Base-by-base conservation (phyloP, 129 eudicot species). In the Centella asiatica region DNA sequence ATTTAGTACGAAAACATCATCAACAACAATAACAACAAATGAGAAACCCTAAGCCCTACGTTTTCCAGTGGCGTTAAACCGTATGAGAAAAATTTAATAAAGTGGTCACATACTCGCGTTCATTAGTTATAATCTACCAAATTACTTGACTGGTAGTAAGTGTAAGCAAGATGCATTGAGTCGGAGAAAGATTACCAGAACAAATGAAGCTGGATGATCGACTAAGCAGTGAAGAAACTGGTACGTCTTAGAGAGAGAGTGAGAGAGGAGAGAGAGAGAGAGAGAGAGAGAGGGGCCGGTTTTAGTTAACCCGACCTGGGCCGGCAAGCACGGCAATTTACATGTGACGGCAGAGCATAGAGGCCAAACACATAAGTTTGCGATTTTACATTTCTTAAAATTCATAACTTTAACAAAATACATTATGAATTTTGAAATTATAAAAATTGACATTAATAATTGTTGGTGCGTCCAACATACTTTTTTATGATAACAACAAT, bases 261-360 rank as follows among this genome's bases (percentile, higher is more conserved):
- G 28, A 18, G 7, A 54, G 22, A 25, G 40, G 9, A 1, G 62
- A 22, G 28, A 23, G 25, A 15, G 13, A 11, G 36, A 25, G 58
- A 20, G 23, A 22, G 25, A 22, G 4, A 2, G 22, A 28, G 44
- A 29, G 62, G 20, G 40, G 36, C 36, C 36, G 24, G 62, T 42
- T 42, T 42, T 37, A 37, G 42, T 42, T 29, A 57, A 34, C 45
- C 44, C 44, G n/a, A 19, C 5, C 18, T n/a, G 36, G 22, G 44
- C 20, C 11, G 44, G 36, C 42, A 31, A 7, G 36, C 10, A 56
- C 26, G 40, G 61, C 33, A 22, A 23, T 23, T 56, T 56, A 57
- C 62, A 57, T 57, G 62, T 32, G 62, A 39, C 62, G 62, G 44
- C 22, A 10, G 27, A 56, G 15, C 61, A 3, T 26, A 32, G 23